Base-by-base conservation (phyloP, 2,329 filamentous ascomycete genomes). In the Botrytis sinoallii region DNA sequence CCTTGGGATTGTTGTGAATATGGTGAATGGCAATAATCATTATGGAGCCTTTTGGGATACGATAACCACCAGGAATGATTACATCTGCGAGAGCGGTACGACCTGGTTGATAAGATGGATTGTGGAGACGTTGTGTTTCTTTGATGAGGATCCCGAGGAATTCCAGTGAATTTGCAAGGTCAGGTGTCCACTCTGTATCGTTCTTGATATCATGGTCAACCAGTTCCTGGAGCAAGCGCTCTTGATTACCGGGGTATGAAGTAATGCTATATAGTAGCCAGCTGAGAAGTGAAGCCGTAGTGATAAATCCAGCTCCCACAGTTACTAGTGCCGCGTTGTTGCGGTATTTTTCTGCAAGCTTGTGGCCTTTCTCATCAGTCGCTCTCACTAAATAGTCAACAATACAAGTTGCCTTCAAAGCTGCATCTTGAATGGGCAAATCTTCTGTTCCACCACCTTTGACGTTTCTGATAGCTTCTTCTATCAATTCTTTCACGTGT, bases 261-360 rank as follows among this genome's bases (percentile, higher is more conserved):
- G 82, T 81, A 16, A 86, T 79, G 3, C 82, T 80, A 77, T 84
- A 86, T 22, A 86, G 79, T 6, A 84, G 78, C 85, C 85, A 86
- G 14, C 84, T 84, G 5, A 86, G 82, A 1, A 86, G 82, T 4
- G 83, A 82, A 35, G 83, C 82, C 3, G 83, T 86, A 0, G 85
- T 86, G 2, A 82, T 84, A 75, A 86, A 86, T 5, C 85, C 85
- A 16, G 85, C 85, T 16, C 79, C 85, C 6, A 82, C 82, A 2
- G 81, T 81, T 1, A 85, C 83, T 16, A 85, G 78, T 4, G 84
- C 77, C 18, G 75, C 74, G 2, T 38, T 48, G 20, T 77, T 68
- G 4, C 83, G 75, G n/a, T 84, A 74, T 8, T 81, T 77, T n/a
- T 82, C 77, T 1, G 84, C 83, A 0, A 86, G 77, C 52, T 84